Evolutionary conservation across 176 grass and related monocot genomes (phyloP), one percentile per base, ranked within the genome.

Genomic region (Eremochloa ophiuroides): DNA sequence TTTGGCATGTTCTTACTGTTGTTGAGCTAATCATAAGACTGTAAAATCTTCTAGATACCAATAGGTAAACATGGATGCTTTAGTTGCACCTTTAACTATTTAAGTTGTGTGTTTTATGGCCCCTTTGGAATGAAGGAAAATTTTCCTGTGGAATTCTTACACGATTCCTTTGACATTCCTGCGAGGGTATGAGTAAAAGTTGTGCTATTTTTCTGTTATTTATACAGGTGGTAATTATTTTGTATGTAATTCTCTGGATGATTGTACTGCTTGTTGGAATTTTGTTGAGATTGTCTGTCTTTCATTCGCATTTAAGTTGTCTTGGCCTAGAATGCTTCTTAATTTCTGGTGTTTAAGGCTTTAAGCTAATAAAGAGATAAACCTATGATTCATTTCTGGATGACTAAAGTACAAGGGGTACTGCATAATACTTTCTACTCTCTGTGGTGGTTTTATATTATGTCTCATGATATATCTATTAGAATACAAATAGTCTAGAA

Each of bases 1-100:
- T 82, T 33, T 71, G 53, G 14, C 65, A 43, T 62, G 11, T 72
- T 78, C 26, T 6, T 86, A 26, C 26, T 74, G 29, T 56, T 80
- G 27, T 18, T 35, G 23, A 47, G 16, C 7, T 51, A 85, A 79
- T 7, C 16, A 61, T 20, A 28, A 53, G 31, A n/a, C 11, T 31
- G 4, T 34, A 55, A 74, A 51, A 22, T 26, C 35, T 7, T 78
- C 53, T 71, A 85, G 51, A 71, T 71, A 35, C 33, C 67, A 85
- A 40, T 64, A 79, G 25, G 59, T 67, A 71, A 43, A 27, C 29
- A 62, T 48, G 23, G 8, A 71, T 69, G 62, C 22, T 48, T 48
- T 62, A 6, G 40, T 23, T 85, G 4, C 18, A 63, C 23, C 12
- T 61, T 70, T 69, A 29, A 27, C 5, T 50, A 31, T 18, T 41